phyloP scores from a whole-genome alignment of 2,329 filamentous ascomycete genomes.

The Ampelomyces quisqualis region DNA sequence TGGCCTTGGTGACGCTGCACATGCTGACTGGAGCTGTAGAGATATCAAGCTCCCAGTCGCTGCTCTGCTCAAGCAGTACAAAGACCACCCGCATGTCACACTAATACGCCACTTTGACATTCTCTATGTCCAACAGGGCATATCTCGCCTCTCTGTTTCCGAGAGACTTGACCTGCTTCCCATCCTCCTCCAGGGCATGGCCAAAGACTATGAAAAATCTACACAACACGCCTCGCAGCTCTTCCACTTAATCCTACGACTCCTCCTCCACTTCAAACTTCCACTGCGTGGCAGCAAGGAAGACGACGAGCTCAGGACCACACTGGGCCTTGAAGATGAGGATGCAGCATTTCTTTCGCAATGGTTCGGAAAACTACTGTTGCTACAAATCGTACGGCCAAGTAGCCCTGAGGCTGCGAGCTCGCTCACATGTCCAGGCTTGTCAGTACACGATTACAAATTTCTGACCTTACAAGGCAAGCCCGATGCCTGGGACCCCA shows the following conservation, averaged over 20 bases:
- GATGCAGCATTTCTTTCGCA: slow-evolving; percentile 74
- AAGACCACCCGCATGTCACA: slow-evolving; percentile 65
- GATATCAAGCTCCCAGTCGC: slow-evolving; percentile 78
- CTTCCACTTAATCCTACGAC: slow-evolving; percentile 78
- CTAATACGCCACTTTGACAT: slow-evolving; percentile 87
- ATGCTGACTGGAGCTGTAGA: slow-evolving; percentile 19
- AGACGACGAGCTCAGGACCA: slow-evolving; percentile 66
- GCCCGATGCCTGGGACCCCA: slow-evolving; percentile 67
- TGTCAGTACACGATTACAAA: slow-evolving; percentile 65
- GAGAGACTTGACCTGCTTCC: slow-evolving; percentile 75
- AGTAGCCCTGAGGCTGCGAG: slow-evolving; percentile 40
- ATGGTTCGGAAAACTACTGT: slow-evolving; percentile 75
- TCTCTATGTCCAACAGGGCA: slow-evolving; percentile 83
- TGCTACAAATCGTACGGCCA: slow-evolving; percentile 55
- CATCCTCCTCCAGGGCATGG: slow-evolving; percentile 66
- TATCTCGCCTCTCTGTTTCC: slow-evolving; percentile 58
- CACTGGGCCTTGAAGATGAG: slow-evolving; percentile 65
- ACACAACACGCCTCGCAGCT: slow-evolving; percentile 62
- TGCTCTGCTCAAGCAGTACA: slow-evolving; percentile 86
- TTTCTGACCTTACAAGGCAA: slow-evolving; percentile 69
- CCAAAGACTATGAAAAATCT: slow-evolving; percentile 58
- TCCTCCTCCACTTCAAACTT: slow-evolving; percentile 69
- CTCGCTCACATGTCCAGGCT: slow-evolving; percentile 56
- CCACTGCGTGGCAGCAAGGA: slow-evolving; percentile 78
- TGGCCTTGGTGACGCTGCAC: background rate